A percentile compares a stretch with the other conserved stretches of the same genome.
Conservation (phyloP, 306 rosid genomes). For the Corylus heterophylla region DNA sequence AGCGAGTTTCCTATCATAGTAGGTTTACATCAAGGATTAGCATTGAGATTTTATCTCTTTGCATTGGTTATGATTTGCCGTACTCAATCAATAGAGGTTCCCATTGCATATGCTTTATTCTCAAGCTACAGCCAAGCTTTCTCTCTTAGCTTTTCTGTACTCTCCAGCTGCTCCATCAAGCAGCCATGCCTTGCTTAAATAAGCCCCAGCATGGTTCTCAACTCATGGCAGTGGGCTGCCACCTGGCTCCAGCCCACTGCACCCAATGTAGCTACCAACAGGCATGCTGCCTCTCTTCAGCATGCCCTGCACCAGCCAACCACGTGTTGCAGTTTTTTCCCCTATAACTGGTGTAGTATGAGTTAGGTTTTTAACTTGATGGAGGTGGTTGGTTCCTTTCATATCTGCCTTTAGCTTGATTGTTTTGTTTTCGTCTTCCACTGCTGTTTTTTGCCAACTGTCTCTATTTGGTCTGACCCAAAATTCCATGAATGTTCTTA, state of each 20-base stretch:
- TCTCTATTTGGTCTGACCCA: neutral
- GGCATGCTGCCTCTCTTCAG: too few relatives aligned
- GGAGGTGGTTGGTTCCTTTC: neutral
- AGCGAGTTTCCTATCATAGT: neutral
- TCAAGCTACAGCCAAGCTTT: too few relatives aligned
- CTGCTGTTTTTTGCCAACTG: neutral
- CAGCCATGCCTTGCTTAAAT: too few relatives aligned
- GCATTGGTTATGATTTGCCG: neutral
- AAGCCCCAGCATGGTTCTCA: too few relatives aligned
- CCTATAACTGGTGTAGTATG: neutral
- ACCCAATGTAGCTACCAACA: too few relatives aligned
- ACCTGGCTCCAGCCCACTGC: too few relatives aligned
- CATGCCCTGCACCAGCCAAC: too few relatives aligned
- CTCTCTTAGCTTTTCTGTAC: too few relatives aligned
- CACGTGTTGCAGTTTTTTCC: neutral
- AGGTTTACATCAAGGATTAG: neutral
- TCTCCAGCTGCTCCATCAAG: too few relatives aligned
- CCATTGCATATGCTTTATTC: too few relatives aligned
- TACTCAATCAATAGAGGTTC: too few relatives aligned
- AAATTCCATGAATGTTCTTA: neutral
- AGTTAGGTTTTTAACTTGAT: neutral
- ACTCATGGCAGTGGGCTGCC: too few relatives aligned
- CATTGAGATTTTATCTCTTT: neutral
- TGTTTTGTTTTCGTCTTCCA: neutral
- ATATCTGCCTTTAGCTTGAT: neutral